Evolutionary conservation across 2,329 filamentous ascomycete genomes (phyloP).

Genomic region (Trichophaea hybrida): DNA sequence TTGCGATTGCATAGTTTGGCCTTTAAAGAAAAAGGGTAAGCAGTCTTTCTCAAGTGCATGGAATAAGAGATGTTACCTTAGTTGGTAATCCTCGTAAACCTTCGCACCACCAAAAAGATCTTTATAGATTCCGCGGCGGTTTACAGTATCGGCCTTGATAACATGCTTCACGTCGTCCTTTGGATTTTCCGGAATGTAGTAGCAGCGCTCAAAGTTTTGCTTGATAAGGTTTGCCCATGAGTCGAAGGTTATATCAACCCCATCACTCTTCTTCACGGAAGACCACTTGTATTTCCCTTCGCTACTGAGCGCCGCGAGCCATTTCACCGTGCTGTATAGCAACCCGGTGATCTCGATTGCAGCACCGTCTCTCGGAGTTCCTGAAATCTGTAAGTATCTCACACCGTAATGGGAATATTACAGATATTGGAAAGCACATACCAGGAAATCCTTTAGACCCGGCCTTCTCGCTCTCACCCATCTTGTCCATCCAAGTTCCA

Average conservation of each 20-base stretch:
- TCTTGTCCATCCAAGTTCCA: constrained; percentile 99
- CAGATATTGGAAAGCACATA: constrained; percentile 1
- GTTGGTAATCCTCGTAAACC: constrained; percentile 93
- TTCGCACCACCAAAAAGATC: constrained; percentile 88
- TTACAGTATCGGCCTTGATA: constrained; percentile 63
- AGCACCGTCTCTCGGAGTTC: constrained; percentile 90
- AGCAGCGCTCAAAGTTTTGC: constrained; percentile 78
- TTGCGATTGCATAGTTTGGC: constrained; percentile 85
- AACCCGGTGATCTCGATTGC: constrained; percentile 91
- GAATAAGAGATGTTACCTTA: constrained; percentile 31
- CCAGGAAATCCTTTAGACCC: constrained; percentile 81
- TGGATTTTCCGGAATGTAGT: constrained; percentile 61
- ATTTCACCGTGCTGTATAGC: constrained; percentile 73
- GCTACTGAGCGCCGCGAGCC: constrained; percentile 55
- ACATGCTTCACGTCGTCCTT: constrained; percentile 64
- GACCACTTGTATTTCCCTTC: constrained; percentile 57
- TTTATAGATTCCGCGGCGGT: constrained; percentile 94
- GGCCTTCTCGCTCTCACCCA: constrained; percentile 91
- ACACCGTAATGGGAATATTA: not conserved
- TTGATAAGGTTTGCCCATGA: constrained; percentile 73
- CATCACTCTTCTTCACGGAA: constrained; percentile 53
- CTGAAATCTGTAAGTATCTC: constrained; percentile 10
- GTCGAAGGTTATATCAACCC: constrained; percentile 49
- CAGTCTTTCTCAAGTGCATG: not conserved
- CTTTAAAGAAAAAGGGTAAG: constrained; percentile 33